Evolutionary conservation across 2,329 filamentous ascomycete species (phyloP), one percentile per base, ranked within the genome.

Genomic region (Diplodia sapinea): DNA sequence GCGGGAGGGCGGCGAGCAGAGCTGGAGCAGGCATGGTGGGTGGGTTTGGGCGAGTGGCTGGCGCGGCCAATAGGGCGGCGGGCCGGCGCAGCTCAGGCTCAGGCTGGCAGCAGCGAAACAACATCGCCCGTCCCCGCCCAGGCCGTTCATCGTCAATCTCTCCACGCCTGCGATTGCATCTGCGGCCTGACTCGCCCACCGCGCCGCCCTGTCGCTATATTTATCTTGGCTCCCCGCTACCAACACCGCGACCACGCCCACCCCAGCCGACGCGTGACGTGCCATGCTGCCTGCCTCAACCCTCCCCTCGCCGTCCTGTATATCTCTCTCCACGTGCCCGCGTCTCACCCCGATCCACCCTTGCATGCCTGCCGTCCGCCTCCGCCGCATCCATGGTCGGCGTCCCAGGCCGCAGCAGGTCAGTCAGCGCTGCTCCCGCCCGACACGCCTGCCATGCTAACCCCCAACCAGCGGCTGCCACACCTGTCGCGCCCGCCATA

Each of bases 331-430:
- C 26, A 29, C 57, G 23, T 43, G 57, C 57, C 57, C 57, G 40
- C 26, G 36, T 26, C 38, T 15, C 12, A 26, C 7, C 11, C 56
- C 13, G 20, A 12, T 12, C 7, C 20, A 23, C 56, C 57, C 57
- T 49, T 49, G 43, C 59, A 63, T 51, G 43, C 29, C 59, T 29
- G 59, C 59, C 47, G 54, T 26, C 47, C 47, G 59, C 38, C 43
- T 33, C 36, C 20, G 36, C 40, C 51, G 51, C 33, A 47, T 57
- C 56, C 20, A 67, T 67, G 65, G 65, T 67, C 15, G 65, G 65
- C 31, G 65, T 67, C 23, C 65, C 65, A 36, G 65, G 65, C 31
- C 65, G 65, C 43, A 67, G 65, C 65, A 67, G 56, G 36, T 63
- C 47, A 38, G 59, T 63, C 38, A 23, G 9, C 40, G 29, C 59